Percentiles rank a stretch among this genome's conserved stretches.
These are phyloP conservation scores for Mycosphaerella arachidis DNA, from an alignment of 2,329 filamentous ascomycete genomes.

Conservation along the genomic window DNA sequence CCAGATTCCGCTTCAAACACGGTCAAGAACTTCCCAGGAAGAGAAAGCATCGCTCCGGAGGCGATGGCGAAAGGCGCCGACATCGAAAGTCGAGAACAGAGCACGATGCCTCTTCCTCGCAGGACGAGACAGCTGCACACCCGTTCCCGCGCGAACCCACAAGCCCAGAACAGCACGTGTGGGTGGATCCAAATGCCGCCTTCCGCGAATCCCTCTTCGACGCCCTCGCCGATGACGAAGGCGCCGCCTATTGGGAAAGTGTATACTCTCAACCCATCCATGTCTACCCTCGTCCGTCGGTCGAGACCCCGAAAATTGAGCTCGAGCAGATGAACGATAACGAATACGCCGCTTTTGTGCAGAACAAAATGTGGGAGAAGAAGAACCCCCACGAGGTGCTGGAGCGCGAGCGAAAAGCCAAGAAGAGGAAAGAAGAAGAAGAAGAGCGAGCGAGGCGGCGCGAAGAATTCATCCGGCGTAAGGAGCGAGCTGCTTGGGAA, in stretches of 20 bases:
- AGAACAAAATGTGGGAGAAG: slow-evolving; percentile 91
- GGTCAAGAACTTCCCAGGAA: slow-evolving; percentile 13
- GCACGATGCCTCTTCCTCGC: background rate
- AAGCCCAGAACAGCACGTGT: slow-evolving; percentile 16
- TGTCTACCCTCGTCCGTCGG: slow-evolving; percentile 65
- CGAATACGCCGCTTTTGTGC: slow-evolving; percentile 81
- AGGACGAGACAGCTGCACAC: slow-evolving; percentile 22
- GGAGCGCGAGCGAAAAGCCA: slow-evolving; percentile 62
- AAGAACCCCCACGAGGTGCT: slow-evolving; percentile 79
- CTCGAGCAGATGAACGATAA: slow-evolving; percentile 88
- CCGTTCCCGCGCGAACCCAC: slow-evolving; percentile 32
- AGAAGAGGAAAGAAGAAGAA: slow-evolving; percentile 45
- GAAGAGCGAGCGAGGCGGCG: slow-evolving; percentile 35
- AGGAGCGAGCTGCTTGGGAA: slow-evolving; percentile 34
- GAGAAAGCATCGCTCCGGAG: slow-evolving; percentile 20
- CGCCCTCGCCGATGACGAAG: slow-evolving; percentile 93
- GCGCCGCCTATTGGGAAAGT: slow-evolving; percentile 87
- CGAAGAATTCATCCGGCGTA: slow-evolving; percentile 41
- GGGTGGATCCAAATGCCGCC: slow-evolving; percentile 64
- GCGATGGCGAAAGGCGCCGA: slow-evolving; percentile 8
- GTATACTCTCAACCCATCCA: slow-evolving; percentile 97
- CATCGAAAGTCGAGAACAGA: slow-evolving; percentile 15
- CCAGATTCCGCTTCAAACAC: slow-evolving; percentile 32
- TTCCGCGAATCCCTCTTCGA: slow-evolving; percentile 96
- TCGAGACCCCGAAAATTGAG: slow-evolving; percentile 50